Conservation (phyloP, 2,329 filamentous ascomycete genomes). For the Sporothrix schenckii region DNA sequence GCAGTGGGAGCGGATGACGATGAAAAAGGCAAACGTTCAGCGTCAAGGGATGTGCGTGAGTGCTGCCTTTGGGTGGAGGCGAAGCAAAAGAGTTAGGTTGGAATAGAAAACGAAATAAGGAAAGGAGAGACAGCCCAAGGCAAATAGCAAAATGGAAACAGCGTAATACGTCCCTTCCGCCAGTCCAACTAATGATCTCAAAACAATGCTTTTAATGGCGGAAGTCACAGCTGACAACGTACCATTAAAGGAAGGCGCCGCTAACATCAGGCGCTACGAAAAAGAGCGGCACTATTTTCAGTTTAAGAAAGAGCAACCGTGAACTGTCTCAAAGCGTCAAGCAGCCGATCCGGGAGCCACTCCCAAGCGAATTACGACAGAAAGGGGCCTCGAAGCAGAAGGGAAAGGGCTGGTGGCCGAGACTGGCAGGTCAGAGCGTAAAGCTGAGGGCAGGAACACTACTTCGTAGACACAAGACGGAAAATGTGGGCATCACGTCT, state of each 20-base stretch:
- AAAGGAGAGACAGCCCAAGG: not conserved
- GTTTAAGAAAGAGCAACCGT: conserved; percentile 8
- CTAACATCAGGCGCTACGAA: not conserved
- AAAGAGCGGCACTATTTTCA: not conserved
- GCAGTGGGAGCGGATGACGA: not conserved
- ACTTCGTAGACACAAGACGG: too few species aligned
- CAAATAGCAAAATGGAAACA: conserved; percentile 6
- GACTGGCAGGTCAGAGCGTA: not conserved
- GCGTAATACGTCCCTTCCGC: not conserved
- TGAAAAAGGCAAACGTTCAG: conserved; percentile 13
- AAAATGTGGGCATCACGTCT: not conserved
- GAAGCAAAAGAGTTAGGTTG: conserved; percentile 8
- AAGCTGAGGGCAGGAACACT: conserved; percentile 11
- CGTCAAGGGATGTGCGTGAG: conserved; percentile 16
- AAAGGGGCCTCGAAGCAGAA: not conserved
- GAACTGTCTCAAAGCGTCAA: conserved; percentile 11
- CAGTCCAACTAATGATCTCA: not conserved
- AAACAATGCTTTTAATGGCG: not conserved
- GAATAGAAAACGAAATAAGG: conserved; percentile 7
- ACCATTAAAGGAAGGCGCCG: not conserved
- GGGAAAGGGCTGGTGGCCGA: conserved; percentile 7
- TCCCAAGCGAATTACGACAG: conserved; percentile 6
- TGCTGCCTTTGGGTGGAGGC: conserved; percentile 26
- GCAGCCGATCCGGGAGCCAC: conserved; percentile 25
- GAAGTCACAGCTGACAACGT: not conserved